Evolutionary conservation across 2,329 filamentous ascomycete species (phyloP).

Genomic region (Pseudopyrenochaeta lycopersici): DNA sequence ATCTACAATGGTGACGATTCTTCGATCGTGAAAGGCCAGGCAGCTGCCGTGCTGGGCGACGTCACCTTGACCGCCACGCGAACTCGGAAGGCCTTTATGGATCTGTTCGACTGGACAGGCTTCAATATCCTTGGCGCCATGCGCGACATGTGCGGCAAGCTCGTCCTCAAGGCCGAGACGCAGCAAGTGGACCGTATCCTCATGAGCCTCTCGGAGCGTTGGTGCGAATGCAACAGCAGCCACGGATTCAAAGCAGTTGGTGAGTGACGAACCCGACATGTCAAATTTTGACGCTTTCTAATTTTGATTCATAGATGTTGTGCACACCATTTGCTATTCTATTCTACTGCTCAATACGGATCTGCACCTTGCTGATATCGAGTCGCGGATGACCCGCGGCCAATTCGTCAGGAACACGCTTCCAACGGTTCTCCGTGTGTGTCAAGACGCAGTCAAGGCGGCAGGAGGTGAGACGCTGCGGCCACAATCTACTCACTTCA

Average conservation of each 20-base stretch:
- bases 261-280: conserved; percentile 56
- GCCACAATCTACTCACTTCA: conserved; percentile 44
- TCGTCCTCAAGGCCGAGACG: conserved; percentile 88
- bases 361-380: conserved; percentile 92
- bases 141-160: conserved; percentile 79
- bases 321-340: conserved; percentile 97
- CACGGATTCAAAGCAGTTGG: conserved; percentile 92
- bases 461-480: conserved; percentile 43
- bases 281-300: conserved; percentile 33
- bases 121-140: conserved; percentile 82
- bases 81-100: conserved; percentile 84
- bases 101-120: conserved; percentile 85
- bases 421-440: conserved; percentile 81
- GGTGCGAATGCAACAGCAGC: conserved; percentile 91
- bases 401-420: conserved; percentile 98
- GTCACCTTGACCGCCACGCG: conserved; percentile 61
- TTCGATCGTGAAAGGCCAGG: conserved; percentile 79
- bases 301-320: conserved; percentile 73
- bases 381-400: conserved; percentile 91
- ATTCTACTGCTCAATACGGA: conserved; percentile 96
- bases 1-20: conserved; percentile 88
- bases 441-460: conserved; percentile 70
- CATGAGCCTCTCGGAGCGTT: conserved; percentile 85
- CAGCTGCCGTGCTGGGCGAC: conserved; percentile 89
- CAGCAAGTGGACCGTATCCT: conserved; percentile 97